These are phyloP conservation scores for Tephrocybe rancida DNA, from an alignment of 768 basidiomycete genomes.

Conservation along the genomic window DNA sequence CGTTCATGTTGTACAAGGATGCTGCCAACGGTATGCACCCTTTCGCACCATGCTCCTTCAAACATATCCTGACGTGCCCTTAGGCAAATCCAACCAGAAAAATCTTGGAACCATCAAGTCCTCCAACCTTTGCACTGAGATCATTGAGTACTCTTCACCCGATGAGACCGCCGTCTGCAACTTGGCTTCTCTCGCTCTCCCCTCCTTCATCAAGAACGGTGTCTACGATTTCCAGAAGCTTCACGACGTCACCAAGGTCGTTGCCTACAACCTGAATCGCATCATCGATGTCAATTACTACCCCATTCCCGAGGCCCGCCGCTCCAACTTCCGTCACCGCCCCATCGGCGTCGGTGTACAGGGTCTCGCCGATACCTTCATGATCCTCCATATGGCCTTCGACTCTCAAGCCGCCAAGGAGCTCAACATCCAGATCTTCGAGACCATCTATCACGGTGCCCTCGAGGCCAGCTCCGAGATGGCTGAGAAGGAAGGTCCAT, in stretches of 20 bases:
- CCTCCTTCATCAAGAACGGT: slow-evolving; percentile 83
- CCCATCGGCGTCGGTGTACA: slow-evolving; percentile 98
- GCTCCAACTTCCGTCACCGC: slow-evolving; percentile 95
- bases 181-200: slow-evolving; percentile 94
- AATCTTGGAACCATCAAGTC: slow-evolving; percentile 99
- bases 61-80: background rate
- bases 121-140: slow-evolving; percentile 98
- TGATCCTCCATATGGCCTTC: slow-evolving; percentile 95
- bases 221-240: slow-evolving; percentile 93
- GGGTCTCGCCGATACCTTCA: slow-evolving; percentile 97
- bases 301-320: slow-evolving; percentile 87
- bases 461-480: slow-evolving; percentile 91
- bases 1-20: slow-evolving; percentile 99
- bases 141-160: slow-evolving; percentile 96
- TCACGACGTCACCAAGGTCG: slow-evolving; percentile 92
- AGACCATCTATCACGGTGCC: slow-evolving; percentile 97
- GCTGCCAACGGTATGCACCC: slow-evolving; percentile 77
- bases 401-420: slow-evolving; percentile 85
- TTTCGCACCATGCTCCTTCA: background rate
- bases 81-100: slow-evolving; percentile 97
- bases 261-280: slow-evolving; percentile 89
- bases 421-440: slow-evolving; percentile 95
- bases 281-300: slow-evolving; percentile 97
- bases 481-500: slow-evolving; percentile 77
- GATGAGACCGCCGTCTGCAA: slow-evolving; percentile 99